These are phyloP conservation scores for Pogostemon cablin DNA, from an alignment of 257 asterid species.

Conservation along the genomic window DNA sequence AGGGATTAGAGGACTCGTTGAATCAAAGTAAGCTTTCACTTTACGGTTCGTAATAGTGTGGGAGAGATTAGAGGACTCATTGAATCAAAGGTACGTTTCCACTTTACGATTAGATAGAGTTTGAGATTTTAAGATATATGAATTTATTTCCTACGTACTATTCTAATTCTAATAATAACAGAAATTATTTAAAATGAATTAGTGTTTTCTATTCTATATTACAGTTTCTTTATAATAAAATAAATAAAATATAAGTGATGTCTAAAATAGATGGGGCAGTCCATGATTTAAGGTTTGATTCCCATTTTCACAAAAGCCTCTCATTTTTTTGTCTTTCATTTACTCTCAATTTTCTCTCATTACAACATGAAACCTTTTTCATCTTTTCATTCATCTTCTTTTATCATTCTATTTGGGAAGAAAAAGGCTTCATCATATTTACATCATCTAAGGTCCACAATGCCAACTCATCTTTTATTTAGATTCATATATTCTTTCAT, in stretches of 20 bases:
- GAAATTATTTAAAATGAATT: too few relatives aligned
- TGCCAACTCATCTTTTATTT: neutral
- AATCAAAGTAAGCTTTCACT: too few relatives aligned
- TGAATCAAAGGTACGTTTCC: too few relatives aligned
- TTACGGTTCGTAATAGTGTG: too few relatives aligned
- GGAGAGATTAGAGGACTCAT: too few relatives aligned
- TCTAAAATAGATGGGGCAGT: slow-evolving; percentile 35
- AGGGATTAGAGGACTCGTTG: too few relatives aligned
- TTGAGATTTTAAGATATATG: too few relatives aligned
- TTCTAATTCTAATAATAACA: too few relatives aligned
- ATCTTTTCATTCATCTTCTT: slow-evolving; percentile 28
- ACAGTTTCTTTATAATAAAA: too few relatives aligned
- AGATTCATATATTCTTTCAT: neutral
- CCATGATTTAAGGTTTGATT: slow-evolving; percentile 42
- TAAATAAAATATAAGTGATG: neutral
- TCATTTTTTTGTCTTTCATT: slow-evolving; percentile 24
- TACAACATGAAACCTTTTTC: slow-evolving; percentile 25
- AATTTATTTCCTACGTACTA: too few relatives aligned
- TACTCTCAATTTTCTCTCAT: slow-evolving; percentile 29
- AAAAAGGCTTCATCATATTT: slow-evolving; percentile 33
- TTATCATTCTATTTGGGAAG: slow-evolving; percentile 38
- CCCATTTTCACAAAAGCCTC: slow-evolving; percentile 31
- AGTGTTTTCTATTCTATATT: too few relatives aligned
- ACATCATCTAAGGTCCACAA: slow-evolving; percentile 38
- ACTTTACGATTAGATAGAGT: too few relatives aligned